Evolutionary conservation across 2,329 filamentous ascomycete genomes (phyloP).

Genomic region (Tolypocladium inflatum): DNA sequence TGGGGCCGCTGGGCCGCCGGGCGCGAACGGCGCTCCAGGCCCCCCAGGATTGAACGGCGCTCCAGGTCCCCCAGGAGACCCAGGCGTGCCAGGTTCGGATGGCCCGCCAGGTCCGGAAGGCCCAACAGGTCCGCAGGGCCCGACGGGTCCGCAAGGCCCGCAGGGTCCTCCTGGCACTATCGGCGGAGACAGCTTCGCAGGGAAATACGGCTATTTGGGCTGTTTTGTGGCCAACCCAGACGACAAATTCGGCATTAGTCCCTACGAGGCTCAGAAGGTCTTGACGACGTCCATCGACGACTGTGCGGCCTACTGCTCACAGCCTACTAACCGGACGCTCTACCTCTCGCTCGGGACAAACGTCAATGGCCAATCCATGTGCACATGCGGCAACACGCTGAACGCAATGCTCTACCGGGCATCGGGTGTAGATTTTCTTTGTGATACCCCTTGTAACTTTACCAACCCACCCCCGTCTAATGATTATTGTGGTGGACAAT

Average conservation of each 20-base stretch:
- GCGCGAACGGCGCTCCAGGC: no score
- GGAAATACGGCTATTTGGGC: not conserved
- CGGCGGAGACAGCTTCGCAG: not conserved
- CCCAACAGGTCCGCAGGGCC: not conserved
- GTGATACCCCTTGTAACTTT: not conserved
- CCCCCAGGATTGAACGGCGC: no score
- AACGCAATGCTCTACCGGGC: not conserved
- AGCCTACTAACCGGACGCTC: not conserved
- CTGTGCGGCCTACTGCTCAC: not conserved
- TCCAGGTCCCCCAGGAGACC: no score
- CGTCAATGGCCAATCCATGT: not conserved
- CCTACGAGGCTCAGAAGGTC: not conserved
- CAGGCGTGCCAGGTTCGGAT: no score
- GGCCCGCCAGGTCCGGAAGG: not conserved
- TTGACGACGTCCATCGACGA: not conserved
- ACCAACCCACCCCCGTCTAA: not conserved
- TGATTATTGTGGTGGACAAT: not conserved
- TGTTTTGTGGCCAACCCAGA: not conserved
- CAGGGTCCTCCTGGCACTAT: not conserved
- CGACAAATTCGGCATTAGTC: not conserved
- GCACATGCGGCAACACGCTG: not conserved
- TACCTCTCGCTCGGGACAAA: not conserved
- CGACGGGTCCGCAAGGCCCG: not conserved
- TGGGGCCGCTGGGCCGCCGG: not conserved
- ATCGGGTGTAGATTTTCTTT: not conserved